Percentiles rank a stretch among this genome's conserved stretches.
Evolutionary conservation across 140 eudicot species (phyloP).

Genomic region (Bidens hawaiensis): DNA sequence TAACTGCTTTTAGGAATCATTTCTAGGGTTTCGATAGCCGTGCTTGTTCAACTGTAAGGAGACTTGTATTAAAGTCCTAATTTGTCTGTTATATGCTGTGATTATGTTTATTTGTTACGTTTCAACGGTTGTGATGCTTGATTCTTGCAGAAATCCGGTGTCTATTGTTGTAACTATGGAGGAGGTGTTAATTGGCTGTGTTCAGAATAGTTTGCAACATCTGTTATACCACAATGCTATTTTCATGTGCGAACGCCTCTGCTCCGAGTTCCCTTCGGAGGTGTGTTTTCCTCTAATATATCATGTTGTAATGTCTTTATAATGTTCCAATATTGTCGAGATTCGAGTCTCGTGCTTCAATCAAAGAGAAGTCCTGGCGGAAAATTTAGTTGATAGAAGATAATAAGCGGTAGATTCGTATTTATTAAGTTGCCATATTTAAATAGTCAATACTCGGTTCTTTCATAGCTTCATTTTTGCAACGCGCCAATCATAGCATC

Average conservation of each 20-base stretch:
- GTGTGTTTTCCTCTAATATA: constrained; percentile 22
- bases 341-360: neutral
- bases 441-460: neutral
- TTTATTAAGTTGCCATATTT: constrained; percentile 10
- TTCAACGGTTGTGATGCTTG: neutral
- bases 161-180: constrained; percentile 53
- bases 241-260: constrained; percentile 90
- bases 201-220: constrained; percentile 62
- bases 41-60: constrained; percentile 3
- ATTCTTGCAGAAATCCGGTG: neutral
- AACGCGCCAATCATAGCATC: constrained; percentile 6
- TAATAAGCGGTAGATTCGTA: neutral
- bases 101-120: constrained; percentile 6
- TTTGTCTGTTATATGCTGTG: constrained; percentile 11
- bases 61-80: constrained; percentile 6
- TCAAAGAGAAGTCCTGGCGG: neutral
- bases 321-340: neutral
- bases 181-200: constrained; percentile 58
- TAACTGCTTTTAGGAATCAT: neutral
- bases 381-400: neutral
- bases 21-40: constrained; percentile 13
- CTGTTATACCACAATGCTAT: constrained; percentile 71
- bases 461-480: neutral
- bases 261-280: constrained; percentile 96
- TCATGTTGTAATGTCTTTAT: neutral